These are phyloP conservation scores for Puccinia novopanici DNA, from an alignment of 1,284 basidiomycete genomes.

Conservation along the genomic window DNA sequence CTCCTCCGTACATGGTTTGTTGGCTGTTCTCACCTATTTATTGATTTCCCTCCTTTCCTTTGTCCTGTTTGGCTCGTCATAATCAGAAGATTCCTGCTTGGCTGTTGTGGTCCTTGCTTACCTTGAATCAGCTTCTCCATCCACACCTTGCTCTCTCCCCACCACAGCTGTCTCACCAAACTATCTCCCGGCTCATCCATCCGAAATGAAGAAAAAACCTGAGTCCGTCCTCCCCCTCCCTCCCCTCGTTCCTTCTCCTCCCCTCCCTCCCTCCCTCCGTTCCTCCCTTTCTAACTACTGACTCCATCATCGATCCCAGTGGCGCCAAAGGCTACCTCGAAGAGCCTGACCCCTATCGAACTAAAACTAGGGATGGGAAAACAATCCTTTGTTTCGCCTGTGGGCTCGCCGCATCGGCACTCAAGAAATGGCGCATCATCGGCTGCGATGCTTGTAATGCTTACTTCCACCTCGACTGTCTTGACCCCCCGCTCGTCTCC, in stretches of 20 bases:
- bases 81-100: no score
- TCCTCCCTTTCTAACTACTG: background rate
- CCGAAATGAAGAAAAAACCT: conserved; percentile 28
- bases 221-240: background rate
- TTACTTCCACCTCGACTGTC: conserved; percentile 48
- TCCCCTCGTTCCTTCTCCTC: background rate
- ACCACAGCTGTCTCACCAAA: background rate
- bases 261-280: background rate
- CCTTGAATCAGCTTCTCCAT: background rate
- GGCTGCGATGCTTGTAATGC: conserved; percentile 35
- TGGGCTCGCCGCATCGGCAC: conserved; percentile 30
- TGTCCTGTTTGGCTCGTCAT: no score
- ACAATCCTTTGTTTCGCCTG: conserved; percentile 47
- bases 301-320: background rate
- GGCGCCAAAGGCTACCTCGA: conserved; percentile 44
- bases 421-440: conserved; percentile 31
- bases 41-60: no score
- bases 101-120: background rate
- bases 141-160: background rate
- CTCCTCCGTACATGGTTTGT: no score
- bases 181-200: background rate
- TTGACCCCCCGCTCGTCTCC: conserved; percentile 45
- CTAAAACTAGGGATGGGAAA: conserved; percentile 41
- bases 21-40: no score
- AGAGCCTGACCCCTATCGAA: conserved; percentile 47